phyloP scores from a whole-genome alignment of 2,329 filamentous ascomycete species.

The Exophiala dermatitidis region DNA sequence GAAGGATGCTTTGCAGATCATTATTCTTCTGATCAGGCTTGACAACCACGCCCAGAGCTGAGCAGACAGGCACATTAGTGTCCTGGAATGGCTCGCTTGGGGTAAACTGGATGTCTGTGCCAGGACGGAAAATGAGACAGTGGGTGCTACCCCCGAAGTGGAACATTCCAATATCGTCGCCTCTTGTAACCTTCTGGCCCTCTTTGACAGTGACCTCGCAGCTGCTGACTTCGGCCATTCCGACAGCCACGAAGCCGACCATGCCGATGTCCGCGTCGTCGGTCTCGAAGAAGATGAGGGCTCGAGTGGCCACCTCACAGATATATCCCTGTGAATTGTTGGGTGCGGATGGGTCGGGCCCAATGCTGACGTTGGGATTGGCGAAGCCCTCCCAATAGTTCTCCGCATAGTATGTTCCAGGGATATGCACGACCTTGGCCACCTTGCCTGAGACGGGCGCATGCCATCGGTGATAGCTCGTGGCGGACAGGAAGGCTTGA shows the following conservation, averaged over 20 bases:
- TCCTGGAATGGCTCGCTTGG: neutral
- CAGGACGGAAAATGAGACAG: slow-evolving; percentile 56
- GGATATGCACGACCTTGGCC: slow-evolving; percentile 45
- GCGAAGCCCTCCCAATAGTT: slow-evolving; percentile 45
- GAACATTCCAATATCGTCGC: slow-evolving; percentile 68
- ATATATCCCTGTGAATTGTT: slow-evolving; percentile 57
- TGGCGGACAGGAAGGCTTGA: slow-evolving; percentile 60
- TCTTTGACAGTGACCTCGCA: slow-evolving; percentile 63
- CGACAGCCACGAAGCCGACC: slow-evolving; percentile 62
- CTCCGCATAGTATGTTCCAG: slow-evolving; percentile 62
- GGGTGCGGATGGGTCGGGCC: slow-evolving; percentile 26
- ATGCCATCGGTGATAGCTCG: slow-evolving; percentile 68
- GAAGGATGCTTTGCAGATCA: neutral
- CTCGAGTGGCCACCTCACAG: slow-evolving; percentile 59
- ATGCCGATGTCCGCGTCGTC: slow-evolving; percentile 61
- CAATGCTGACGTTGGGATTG: slow-evolving; percentile 27
- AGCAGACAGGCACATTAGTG: neutral
- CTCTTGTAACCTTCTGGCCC: slow-evolving; percentile 60
- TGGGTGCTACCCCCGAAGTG: slow-evolving; percentile 67
- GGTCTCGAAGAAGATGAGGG: slow-evolving; percentile 62
- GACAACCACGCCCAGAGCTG: neutral
- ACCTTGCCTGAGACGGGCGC: slow-evolving; percentile 57
- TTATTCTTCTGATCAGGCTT: neutral
- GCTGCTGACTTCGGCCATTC: slow-evolving; percentile 69
- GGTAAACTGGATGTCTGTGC: neutral